These are phyloP conservation scores for Cinchona pubescens DNA, from an alignment of 257 asterid genomes.

Conservation along the genomic window DNA sequence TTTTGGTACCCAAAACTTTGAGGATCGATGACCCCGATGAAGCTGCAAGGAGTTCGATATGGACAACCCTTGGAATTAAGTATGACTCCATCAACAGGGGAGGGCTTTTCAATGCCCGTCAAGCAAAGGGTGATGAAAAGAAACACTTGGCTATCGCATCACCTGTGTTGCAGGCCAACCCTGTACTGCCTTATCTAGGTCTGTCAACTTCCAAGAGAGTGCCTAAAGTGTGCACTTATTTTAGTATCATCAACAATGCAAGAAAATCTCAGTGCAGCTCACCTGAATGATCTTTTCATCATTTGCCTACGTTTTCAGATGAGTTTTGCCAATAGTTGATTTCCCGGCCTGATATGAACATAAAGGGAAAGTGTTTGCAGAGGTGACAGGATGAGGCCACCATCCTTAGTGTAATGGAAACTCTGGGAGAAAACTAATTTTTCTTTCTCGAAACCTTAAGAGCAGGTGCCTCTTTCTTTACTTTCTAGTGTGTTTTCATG, in stretches of 20 bases:
- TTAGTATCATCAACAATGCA: constrained; percentile 15
- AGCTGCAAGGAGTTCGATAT: constrained; percentile 83
- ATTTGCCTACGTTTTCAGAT: background rate
- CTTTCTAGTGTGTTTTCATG: constrained; percentile 8
- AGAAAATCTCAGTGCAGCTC: background rate
- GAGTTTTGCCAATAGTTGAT: background rate
- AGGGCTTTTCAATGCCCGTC: constrained; percentile 65
- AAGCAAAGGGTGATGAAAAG: constrained; percentile 43
- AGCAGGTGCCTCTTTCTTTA: constrained; percentile 4
- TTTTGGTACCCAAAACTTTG: constrained; percentile 68
- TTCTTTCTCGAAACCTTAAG: background rate
- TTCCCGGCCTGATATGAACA: background rate
- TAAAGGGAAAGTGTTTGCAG: background rate
- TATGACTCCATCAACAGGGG: constrained; percentile 39
- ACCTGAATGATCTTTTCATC: background rate
- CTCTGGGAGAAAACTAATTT: background rate
- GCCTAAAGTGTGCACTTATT: constrained; percentile 18
- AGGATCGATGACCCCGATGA: constrained; percentile 83
- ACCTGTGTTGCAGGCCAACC: constrained; percentile 57
- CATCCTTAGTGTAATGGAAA: background rate
- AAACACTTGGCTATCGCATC: constrained; percentile 25
- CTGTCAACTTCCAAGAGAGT: constrained; percentile 60
- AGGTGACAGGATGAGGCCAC: background rate
- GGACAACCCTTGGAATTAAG: constrained; percentile 79
- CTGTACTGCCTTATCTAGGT: constrained; percentile 81